Conservation (phyloP, 148 eudicot species). For the Chenopodium suecicum region DNA sequence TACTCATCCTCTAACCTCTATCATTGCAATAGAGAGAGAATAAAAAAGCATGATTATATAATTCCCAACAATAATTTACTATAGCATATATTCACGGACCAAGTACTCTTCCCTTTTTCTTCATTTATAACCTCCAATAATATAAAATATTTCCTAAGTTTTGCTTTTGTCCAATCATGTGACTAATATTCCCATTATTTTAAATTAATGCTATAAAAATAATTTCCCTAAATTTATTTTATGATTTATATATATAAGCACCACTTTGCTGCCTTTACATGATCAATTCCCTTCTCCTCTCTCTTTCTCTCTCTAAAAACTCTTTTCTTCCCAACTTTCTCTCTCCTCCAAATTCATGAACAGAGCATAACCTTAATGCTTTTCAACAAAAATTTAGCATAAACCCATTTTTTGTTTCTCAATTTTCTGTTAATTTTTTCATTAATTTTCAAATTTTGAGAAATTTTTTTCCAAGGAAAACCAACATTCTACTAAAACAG, state of each 20-base stretch:
- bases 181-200: slow-evolving; percentile 6
- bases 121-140: background rate
- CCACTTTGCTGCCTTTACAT: slow-evolving; percentile 16
- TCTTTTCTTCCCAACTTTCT: background rate
- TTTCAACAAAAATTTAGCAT: background rate
- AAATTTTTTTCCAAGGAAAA: background rate
- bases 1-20: background rate
- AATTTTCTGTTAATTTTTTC: background rate
- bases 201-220: background rate
- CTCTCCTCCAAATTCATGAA: background rate
- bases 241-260: slow-evolving; percentile 3
- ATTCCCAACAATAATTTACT: background rate
- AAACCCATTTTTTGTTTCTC: background rate
- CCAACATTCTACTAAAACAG: background rate
- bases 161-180: slow-evolving; percentile 22
- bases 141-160: background rate
- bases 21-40: background rate
- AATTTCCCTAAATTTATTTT: background rate
- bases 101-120: background rate
- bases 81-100: slow-evolving; percentile 8
- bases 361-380: background rate
- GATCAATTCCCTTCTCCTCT: slow-evolving; percentile 16
- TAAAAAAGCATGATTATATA: background rate
- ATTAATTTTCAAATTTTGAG: background rate
- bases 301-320: slow-evolving; percentile 1